Percentiles rank a stretch among this genome's conserved stretches.
Evolutionary conservation across 208 protist species (phyloP).

Genomic region (Wallacemonas rigidus): DNA sequence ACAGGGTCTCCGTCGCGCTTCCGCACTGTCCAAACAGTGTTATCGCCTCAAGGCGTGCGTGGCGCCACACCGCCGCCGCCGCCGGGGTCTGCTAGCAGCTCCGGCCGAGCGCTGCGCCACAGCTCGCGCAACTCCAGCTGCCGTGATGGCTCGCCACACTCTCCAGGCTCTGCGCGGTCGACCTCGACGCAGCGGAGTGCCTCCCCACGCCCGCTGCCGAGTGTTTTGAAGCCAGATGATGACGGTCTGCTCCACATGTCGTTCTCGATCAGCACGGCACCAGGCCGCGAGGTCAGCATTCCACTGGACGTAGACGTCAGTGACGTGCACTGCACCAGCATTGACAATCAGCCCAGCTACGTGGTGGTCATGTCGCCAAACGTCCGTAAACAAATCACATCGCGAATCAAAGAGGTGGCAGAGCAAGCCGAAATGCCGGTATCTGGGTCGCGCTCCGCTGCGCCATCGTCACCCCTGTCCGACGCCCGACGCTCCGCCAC

Average conservation of each 20-base stretch:
- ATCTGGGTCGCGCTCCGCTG: neutral
- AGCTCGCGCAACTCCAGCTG: conserved; percentile 18
- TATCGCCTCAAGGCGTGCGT: conserved; percentile 21
- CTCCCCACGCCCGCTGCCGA: conserved; percentile 16
- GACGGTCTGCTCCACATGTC: conserved; percentile 77
- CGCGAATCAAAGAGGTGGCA: conserved; percentile 63
- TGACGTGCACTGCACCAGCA: conserved; percentile 74
- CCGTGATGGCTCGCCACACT: conserved; percentile 14
- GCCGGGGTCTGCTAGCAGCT: conserved; percentile 7
- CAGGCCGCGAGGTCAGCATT: conserved; percentile 63
- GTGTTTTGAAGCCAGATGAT: conserved; percentile 36
- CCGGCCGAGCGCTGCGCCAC: neutral
- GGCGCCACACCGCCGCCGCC: conserved; percentile 23
- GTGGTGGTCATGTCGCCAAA: conserved; percentile 78
- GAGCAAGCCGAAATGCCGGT: conserved; percentile 18
- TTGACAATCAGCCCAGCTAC: conserved; percentile 78
- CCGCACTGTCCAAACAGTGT: conserved; percentile 35
- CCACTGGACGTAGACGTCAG: conserved; percentile 71
- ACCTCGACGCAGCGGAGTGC: conserved; percentile 32
- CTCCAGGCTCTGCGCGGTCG: conserved; percentile 31
- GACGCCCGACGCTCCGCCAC: conserved; percentile 5
- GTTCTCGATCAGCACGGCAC: conserved; percentile 60
- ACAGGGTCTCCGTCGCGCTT: conserved; percentile 57
- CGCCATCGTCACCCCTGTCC: conserved; percentile 10
- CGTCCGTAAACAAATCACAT: conserved; percentile 62